phyloP scores from a whole-genome alignment of 345 rosid species.

The Murraya koenigii region DNA sequence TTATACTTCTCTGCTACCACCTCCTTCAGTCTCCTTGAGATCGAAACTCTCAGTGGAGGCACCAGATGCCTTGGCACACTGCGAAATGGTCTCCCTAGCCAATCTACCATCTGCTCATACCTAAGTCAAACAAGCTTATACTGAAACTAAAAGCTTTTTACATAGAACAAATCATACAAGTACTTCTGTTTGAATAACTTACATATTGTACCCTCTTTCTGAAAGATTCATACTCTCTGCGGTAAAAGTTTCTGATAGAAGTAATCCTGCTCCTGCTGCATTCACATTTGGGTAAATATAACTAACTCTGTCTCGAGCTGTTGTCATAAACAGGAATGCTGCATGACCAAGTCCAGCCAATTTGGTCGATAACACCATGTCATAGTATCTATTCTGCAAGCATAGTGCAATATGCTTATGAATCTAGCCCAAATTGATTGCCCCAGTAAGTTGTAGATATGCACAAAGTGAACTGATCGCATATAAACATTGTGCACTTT shows the following conservation, averaged over 20 bases:
- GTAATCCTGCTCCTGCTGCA: conserved; percentile 89
- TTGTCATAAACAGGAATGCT: conserved; percentile 77
- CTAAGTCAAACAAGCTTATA: conserved; percentile 34
- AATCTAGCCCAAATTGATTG: conserved; percentile 3
- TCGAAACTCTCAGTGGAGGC: conserved; percentile 64
- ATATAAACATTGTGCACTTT: not conserved
- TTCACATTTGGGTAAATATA: conserved; percentile 90
- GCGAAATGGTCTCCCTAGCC: conserved; percentile 81
- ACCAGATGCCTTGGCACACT: conserved; percentile 71
- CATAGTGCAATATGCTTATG: conserved; percentile 9
- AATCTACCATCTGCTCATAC: conserved; percentile 83
- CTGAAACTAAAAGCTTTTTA: not conserved
- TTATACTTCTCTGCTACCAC: conserved; percentile 65
- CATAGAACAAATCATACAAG: not conserved
- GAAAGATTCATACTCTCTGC: conserved; percentile 67
- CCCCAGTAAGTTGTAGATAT: conserved; percentile 4
- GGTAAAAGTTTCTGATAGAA: conserved; percentile 73
- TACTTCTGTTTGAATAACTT: conserved; percentile 21
- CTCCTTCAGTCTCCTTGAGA: conserved; percentile 80
- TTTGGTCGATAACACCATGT: conserved; percentile 88
- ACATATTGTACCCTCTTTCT: conserved; percentile 76
- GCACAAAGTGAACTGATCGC: not conserved
- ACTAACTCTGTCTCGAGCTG: conserved; percentile 83
- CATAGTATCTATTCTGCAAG: conserved; percentile 85
- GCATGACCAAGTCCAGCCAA: conserved; percentile 93